Evolutionary conservation across 2,329 filamentous ascomycete genomes (phyloP).

Genomic region (Venturia oleaginea): DNA sequence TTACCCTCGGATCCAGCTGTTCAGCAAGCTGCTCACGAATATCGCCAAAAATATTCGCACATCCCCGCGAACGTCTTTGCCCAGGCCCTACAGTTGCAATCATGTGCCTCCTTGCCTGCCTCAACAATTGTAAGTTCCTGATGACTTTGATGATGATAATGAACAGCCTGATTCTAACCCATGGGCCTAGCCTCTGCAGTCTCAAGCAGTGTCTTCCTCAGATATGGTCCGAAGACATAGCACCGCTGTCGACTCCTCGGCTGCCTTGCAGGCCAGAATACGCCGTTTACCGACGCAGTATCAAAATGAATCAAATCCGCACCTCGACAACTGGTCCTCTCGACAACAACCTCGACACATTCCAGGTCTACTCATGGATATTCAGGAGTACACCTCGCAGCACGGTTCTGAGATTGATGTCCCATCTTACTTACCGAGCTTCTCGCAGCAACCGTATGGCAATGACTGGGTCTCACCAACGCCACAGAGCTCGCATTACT

Average conservation of each 20-base stretch:
- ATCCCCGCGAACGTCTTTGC: background rate
- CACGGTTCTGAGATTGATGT: background rate
- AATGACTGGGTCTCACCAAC: background rate
- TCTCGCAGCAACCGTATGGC: background rate
- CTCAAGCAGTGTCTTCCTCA: background rate
- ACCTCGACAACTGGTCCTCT: background rate
- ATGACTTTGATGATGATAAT: background rate
- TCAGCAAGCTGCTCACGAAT: conserved; percentile 1
- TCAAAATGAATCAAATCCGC: background rate
- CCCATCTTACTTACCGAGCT: background rate
- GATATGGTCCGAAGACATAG: background rate
- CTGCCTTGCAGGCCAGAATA: background rate
- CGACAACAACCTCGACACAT: conserved; percentile 3
- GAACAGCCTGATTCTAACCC: background rate
- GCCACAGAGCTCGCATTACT: background rate
- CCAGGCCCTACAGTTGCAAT: background rate
- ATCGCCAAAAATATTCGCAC: background rate
- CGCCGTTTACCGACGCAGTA: background rate
- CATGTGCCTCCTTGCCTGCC: background rate
- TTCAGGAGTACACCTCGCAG: background rate
- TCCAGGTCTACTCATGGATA: background rate
- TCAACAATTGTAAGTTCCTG: background rate
- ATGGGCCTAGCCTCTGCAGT: background rate
- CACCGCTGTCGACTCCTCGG: background rate
- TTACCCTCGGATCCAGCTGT: background rate